Evolutionary conservation across 192 early-diverging fungal species (phyloP).

Genomic region (Entomortierella beljakovae): DNA sequence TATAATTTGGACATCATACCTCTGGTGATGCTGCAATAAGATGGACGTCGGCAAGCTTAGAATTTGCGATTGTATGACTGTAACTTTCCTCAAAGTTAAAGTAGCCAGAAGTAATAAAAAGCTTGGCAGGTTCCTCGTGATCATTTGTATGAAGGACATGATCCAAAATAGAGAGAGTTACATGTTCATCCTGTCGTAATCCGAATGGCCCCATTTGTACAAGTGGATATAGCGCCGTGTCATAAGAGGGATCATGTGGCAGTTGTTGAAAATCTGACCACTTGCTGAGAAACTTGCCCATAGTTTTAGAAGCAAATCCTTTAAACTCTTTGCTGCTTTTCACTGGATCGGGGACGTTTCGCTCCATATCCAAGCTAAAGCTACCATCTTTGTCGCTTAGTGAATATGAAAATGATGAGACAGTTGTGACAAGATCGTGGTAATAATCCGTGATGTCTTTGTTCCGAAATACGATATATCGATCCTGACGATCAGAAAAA

Average conservation of each 20-base stretch:
- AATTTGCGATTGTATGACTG: conserved; percentile 70
- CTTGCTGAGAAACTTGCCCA: conserved; percentile 64
- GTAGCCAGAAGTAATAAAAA: conserved; percentile 89
- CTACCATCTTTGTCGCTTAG: conserved; percentile 6
- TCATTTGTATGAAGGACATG: conserved; percentile 28
- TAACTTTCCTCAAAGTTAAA: conserved; percentile 89
- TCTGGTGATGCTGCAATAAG: conserved; percentile 90
- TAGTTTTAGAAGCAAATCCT: conserved; percentile 57
- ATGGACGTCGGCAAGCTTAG: conserved; percentile 66
- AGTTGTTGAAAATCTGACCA: conserved; percentile 41
- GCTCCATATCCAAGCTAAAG: conserved; percentile 16
- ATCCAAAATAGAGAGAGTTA: conserved; percentile 74
- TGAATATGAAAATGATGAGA: conserved; percentile 74
- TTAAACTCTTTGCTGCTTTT: conserved; percentile 67
- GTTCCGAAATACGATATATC: conserved; percentile 82
- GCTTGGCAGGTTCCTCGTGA: conserved; percentile 61
- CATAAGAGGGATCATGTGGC: conserved; percentile 37
- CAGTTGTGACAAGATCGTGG: conserved; percentile 68
- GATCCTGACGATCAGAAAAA: conserved; percentile 95
- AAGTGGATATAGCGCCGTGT: conserved; percentile 82
- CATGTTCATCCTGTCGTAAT: conserved; percentile 81
- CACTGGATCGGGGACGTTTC: conserved; percentile 67
- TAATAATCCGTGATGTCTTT: conserved; percentile 77
- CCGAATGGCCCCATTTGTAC: conserved; percentile 89
- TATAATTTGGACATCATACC: conserved; percentile 49